Base-by-base conservation (phyloP, 148 eudicot genomes). In the Rhododendron mucronatum region DNA sequence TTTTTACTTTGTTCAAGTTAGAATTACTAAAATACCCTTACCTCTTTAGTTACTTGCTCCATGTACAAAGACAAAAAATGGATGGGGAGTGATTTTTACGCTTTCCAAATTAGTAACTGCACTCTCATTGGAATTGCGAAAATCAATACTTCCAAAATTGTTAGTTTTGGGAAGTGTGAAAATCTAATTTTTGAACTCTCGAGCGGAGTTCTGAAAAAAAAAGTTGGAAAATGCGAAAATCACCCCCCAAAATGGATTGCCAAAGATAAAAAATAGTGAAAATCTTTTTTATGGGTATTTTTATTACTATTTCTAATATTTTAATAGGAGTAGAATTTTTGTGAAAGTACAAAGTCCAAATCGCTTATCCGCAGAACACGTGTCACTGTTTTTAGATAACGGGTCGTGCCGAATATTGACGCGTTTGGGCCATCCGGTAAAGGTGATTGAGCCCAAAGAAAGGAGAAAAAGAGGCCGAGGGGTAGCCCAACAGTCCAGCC, bases 351-450 rank as follows among this genome's bases (percentile, higher is more conserved):
- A 65, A 37, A 82, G 57, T 53, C 44, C 74, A 81, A 35, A 63
- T 51, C 26, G 28, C 53, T 5, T 44, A 10, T 33, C 18, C 41
- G n/a, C n/a, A 26, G 14, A 53, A 41, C 85, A n/a, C 77, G 57
- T 67, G 85, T 67, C 77, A 23, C 77, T 74, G 14, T 65, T 83
- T 57, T 28, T 67, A 50, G 84, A 82, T 82, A 20, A 59, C 28
- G 71, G 84, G 18, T 81, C 41, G 3, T 41, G 59, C n/a, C 79
- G 20, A 35, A 73, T 16, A 7, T 57, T 23, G 71, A 15, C 7
- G n/a, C 28, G 21, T 33, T 16, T 21, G 0, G 18, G 84, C 5
- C 41, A 71, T 13, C 76, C 20, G 41, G 2, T 71, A 30, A 71
- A 69, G 39, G 37, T 13, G 1, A 33, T 14, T 33, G 41, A 71